Conservation (phyloP, 2,329 filamentous ascomycete species). For the Pseudonectria foliicola region DNA sequence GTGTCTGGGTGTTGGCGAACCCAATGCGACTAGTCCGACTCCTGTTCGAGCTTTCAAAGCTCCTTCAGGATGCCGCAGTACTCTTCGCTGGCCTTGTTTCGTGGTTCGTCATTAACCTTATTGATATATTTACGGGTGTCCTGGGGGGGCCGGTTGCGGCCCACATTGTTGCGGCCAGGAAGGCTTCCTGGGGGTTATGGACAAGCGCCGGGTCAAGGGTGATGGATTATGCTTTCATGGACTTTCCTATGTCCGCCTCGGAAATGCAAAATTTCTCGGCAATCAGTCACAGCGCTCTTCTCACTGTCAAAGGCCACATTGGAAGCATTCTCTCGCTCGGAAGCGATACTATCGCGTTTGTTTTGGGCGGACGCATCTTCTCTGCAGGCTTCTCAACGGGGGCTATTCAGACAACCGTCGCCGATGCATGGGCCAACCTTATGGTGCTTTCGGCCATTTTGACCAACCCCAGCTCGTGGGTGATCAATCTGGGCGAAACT, state of each 20-base stretch:
- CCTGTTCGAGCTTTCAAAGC: constrained; percentile 65
- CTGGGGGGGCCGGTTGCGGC: constrained; percentile 25
- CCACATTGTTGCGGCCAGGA: constrained; percentile 26
- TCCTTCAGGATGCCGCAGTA: constrained; percentile 70
- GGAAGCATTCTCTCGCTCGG: constrained; percentile 32
- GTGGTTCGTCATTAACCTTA: constrained; percentile 33
- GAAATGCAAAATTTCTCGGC: constrained; percentile 74
- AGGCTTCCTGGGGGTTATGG: constrained; percentile 36
- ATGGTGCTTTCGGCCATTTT: constrained; percentile 21
- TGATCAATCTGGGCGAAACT: constrained; percentile 46
- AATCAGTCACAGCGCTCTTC: constrained; percentile 63
- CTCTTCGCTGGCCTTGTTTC: constrained; percentile 52
- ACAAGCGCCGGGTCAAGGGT: constrained; percentile 40
- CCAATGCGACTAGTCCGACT: constrained; percentile 70
- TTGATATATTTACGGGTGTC: constrained; percentile 31
- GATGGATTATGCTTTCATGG: constrained; percentile 41
- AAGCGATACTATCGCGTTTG: constrained; percentile 33
- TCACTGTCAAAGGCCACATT: constrained; percentile 50
- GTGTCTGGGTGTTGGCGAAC: constrained; percentile 71
- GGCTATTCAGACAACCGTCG: constrained; percentile 5
- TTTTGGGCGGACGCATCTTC: constrained; percentile 37
- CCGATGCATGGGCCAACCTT: constrained; percentile 11
- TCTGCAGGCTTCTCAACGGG: constrained; percentile 8
- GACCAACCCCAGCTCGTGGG: constrained; percentile 47
- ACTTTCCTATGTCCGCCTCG: constrained; percentile 45